These are phyloP conservation scores for Phylloporus sp. DNA, from an alignment of 768 basidiomycete species.

Conservation along the genomic window DNA sequence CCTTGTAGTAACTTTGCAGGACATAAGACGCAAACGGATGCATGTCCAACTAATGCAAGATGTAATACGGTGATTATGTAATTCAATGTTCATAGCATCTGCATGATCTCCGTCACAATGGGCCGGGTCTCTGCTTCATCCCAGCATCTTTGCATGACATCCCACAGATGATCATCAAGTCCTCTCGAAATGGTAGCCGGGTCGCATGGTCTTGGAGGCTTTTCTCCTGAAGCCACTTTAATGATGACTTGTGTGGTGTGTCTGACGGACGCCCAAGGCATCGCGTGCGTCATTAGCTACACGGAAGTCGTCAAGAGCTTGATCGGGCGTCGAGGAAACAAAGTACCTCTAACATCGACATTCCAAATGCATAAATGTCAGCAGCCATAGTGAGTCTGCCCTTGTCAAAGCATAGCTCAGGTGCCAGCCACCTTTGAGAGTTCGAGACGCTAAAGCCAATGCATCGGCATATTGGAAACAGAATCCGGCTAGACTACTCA, in stretches of 20 bases:
- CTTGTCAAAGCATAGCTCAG: slow-evolving; percentile 48
- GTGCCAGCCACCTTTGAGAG: slow-evolving; percentile 47
- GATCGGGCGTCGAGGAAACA: not conserved
- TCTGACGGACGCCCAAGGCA: slow-evolving; percentile 47
- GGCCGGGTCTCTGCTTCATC: slow-evolving; percentile 35
- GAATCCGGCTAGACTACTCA: slow-evolving; percentile 5
- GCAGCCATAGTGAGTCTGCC: slow-evolving; percentile 43
- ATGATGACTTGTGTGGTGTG: slow-evolving; percentile 51
- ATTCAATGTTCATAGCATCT: slow-evolving; percentile 12
- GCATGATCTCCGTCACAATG: slow-evolving; percentile 34
- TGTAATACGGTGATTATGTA: slow-evolving; percentile 11
- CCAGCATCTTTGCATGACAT: slow-evolving; percentile 42
- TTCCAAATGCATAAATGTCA: slow-evolving; percentile 52
- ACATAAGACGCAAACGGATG: slow-evolving; percentile 87
- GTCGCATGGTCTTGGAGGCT: slow-evolving; percentile 39
- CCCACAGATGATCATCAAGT: slow-evolving; percentile 44
- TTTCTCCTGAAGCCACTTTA: slow-evolving; percentile 37
- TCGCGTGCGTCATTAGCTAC: slow-evolving; percentile 51
- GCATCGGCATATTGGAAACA: not conserved
- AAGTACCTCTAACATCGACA: slow-evolving; percentile 54
- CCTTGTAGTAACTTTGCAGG: slow-evolving; percentile 81
- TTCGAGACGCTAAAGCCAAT: slow-evolving; percentile 26
- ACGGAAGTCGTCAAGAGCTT: slow-evolving; percentile 1
- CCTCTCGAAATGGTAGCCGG: slow-evolving; percentile 35
- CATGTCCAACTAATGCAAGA: slow-evolving; percentile 38